A percentile compares a stretch with the other conserved stretches of the same genome.
Evolutionary conservation across 1,139 yeast species (phyloP).

Genomic region (Arxiozyma telluris): DNA sequence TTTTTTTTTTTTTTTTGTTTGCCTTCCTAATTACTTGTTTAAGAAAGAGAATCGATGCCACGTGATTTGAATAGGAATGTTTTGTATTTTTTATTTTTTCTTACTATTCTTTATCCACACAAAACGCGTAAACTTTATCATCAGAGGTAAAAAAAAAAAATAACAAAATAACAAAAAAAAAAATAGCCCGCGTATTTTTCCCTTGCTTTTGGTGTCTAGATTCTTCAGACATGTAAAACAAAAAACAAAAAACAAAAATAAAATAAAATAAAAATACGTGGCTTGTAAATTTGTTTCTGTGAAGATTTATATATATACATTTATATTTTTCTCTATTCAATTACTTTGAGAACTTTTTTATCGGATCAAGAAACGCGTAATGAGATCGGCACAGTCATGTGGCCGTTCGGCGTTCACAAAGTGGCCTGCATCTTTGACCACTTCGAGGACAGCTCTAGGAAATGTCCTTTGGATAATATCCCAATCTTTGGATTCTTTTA

Average conservation of each 20-base stretch:
- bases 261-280: not conserved
- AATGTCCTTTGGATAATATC: conserved; percentile 69
- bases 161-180: no score
- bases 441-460: conserved; percentile 67
- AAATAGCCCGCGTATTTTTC: not conserved
- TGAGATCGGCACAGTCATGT: not conserved
- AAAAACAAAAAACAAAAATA: no score
- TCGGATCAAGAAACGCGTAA: not conserved
- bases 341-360: no score
- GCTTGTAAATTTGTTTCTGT: not conserved
- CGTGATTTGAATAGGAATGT: not conserved
- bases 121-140: not conserved
- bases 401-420: conserved; percentile 87
- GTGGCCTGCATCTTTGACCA: conserved; percentile 70
- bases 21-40: not conserved
- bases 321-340: no score
- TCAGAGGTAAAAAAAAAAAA: no score
- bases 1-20: no score
- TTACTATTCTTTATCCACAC: no score
- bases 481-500: conserved; percentile 69
- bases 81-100: no score
- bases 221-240: not conserved
- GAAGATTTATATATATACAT: no score
- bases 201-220: not conserved
- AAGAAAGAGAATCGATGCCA: not conserved